A percentile compares a stretch with the other conserved stretches of the same genome.
Evolutionary conservation across 2,329 filamentous ascomycete species (phyloP).

Genomic region (Phialemoniopsis sp.): DNA sequence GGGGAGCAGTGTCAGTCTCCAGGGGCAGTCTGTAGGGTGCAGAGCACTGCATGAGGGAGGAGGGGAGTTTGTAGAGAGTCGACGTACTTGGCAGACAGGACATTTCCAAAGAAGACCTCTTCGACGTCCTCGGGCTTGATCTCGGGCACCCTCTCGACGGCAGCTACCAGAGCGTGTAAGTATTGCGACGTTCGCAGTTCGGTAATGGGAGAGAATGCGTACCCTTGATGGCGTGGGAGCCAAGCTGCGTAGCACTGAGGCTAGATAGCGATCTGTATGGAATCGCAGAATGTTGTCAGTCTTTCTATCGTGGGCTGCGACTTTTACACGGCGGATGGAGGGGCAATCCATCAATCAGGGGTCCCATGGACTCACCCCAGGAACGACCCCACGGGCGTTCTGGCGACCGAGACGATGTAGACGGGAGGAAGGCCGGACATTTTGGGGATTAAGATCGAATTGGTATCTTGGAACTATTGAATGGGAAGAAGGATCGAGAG

Average conservation of each 20-base stretch:
- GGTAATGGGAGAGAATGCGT: conserved; percentile 16
- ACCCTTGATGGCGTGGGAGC: conserved; percentile 91
- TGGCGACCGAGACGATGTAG: conserved; percentile 89
- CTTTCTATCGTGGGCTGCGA: conserved; percentile 3
- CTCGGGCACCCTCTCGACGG: conserved; percentile 78
- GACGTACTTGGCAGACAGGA: conserved; percentile 89
- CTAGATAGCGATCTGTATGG: conserved; percentile 75
- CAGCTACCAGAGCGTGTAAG: conserved; percentile 39
- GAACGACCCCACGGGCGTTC: conserved; percentile 92
- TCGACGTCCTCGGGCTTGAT: conserved; percentile 88
- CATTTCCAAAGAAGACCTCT: conserved; percentile 98
- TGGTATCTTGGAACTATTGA: no score
- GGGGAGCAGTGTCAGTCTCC: conserved; percentile 11
- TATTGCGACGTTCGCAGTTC: neutral
- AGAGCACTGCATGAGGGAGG: no score
- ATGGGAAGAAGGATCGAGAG: neutral
- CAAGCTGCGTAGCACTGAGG: conserved; percentile 80
- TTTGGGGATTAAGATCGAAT: no score
- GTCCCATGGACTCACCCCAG: conserved; percentile 62
- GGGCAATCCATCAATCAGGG: conserved; percentile 4
- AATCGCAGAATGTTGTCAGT: conserved; percentile 11
- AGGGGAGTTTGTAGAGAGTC: no score
- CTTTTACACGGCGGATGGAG: conserved; percentile 2
- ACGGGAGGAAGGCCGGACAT: conserved; percentile 84
- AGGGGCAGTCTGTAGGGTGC: conserved; percentile 4